A percentile compares a stretch with the other conserved stretches of the same genome.
Conservation (phyloP, 2,329 filamentous ascomycete species). For the Cladosporium sp. region DNA sequence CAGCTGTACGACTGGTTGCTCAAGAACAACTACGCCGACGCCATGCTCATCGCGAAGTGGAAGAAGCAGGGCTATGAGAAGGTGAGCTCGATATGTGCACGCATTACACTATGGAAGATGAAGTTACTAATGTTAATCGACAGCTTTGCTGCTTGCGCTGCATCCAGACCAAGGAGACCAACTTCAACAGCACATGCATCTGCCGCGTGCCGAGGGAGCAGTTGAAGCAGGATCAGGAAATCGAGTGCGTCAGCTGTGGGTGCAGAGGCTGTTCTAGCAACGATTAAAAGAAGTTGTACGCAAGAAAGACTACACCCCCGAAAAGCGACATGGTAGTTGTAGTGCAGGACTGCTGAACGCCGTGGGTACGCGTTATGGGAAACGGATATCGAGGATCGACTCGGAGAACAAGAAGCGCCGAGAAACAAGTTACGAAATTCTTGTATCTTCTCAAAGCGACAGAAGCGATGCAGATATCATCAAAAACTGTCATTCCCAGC, state of each 20-base stretch:
- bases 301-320: too few relatives aligned
- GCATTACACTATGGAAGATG: background rate
- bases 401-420: too few relatives aligned
- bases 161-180: constrained; percentile 99
- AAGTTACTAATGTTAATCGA: background rate
- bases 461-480: too few relatives aligned
- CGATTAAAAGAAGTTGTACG: constrained; percentile 54
- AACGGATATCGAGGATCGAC: too few relatives aligned
- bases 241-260: constrained; percentile 93
- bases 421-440: too few relatives aligned
- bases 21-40: constrained; percentile 95
- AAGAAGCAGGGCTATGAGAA: constrained; percentile 99
- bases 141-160: constrained; percentile 92
- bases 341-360: background rate
- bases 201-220: constrained; percentile 89
- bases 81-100: constrained; percentile 50
- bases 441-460: too few relatives aligned
- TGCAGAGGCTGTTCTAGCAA: constrained; percentile 87
- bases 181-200: constrained; percentile 96
- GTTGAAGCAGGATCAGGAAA: constrained; percentile 83
- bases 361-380: too few relatives aligned
- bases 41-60: constrained; percentile 97
- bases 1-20: constrained; percentile 92
- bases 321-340: too few relatives aligned
- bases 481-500: too few relatives aligned